phyloP scores from a whole-genome alignment of 257 asterid species.

The Phtheirospermum japonicum region DNA sequence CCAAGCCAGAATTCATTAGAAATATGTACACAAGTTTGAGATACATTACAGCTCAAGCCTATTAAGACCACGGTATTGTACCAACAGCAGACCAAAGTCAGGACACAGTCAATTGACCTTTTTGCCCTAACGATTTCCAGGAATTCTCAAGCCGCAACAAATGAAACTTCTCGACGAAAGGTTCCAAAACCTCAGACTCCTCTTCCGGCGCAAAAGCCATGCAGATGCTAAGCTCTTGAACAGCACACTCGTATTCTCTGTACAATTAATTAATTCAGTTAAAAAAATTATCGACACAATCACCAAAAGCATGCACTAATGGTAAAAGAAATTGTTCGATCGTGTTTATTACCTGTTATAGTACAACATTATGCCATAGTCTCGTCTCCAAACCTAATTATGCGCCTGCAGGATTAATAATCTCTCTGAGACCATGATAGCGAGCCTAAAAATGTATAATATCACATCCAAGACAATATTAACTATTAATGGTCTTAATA shows the following conservation, averaged over 20 bases:
- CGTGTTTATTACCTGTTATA: constrained; percentile 59
- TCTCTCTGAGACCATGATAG: constrained; percentile 88
- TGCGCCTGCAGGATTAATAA: constrained; percentile 88
- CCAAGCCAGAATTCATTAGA: too few relatives aligned
- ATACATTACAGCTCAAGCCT: background rate
- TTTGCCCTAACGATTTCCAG: constrained; percentile 56
- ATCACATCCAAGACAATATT: too few relatives aligned
- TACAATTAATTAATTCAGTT: background rate
- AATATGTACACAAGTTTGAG: background rate
- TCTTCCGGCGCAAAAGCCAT: too few relatives aligned
- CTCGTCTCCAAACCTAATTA: constrained; percentile 79
- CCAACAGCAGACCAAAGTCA: too few relatives aligned
- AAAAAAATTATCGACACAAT: background rate
- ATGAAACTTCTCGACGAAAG: constrained; percentile 79
- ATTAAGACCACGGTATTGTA: too few relatives aligned
- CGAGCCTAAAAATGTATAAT: constrained; percentile 88
- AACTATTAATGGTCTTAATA: too few relatives aligned
- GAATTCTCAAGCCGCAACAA: constrained; percentile 62
- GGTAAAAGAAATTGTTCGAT: background rate
- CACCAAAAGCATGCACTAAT: background rate
- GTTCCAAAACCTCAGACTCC: too few relatives aligned
- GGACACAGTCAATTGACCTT: background rate
- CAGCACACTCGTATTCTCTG: too few relatives aligned
- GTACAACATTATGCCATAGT: constrained; percentile 93
- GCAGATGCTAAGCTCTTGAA: too few relatives aligned